Conservation (phyloP, 2,329 filamentous ascomycete genomes). For the Pestalotiopsis sp. region DNA sequence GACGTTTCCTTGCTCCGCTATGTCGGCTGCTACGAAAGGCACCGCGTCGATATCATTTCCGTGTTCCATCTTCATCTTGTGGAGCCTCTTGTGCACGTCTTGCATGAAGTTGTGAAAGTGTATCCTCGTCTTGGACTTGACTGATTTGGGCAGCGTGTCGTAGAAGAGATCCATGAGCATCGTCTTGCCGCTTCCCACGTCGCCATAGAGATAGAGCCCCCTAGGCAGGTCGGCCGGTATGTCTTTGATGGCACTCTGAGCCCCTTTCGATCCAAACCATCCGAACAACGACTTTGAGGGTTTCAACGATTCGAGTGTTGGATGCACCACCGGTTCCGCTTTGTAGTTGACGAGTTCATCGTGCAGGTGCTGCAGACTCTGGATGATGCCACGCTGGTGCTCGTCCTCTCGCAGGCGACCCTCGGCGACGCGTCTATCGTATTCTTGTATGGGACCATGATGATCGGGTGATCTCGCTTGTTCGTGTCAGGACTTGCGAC, state of each 20-base stretch:
- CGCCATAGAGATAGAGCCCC: conserved; percentile 92
- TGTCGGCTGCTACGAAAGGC: conserved; percentile 92
- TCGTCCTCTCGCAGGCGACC: conserved; percentile 83
- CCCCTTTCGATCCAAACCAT: conserved; percentile 58
- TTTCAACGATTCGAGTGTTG: conserved; percentile 72
- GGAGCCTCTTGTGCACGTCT: conserved; percentile 87
- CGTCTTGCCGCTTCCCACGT: conserved; percentile 96
- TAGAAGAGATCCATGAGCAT: conserved; percentile 99
- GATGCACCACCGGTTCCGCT: conserved; percentile 75
- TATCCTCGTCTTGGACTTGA: conserved; percentile 84
- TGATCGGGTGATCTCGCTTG: not conserved
- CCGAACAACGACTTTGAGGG: conserved; percentile 60
- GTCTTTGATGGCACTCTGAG: conserved; percentile 42
- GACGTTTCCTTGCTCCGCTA: conserved; percentile 82
- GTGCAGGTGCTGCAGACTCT: conserved; percentile 86
- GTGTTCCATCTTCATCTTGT: conserved; percentile 85
- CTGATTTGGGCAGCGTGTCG: conserved; percentile 82
- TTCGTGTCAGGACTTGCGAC: not conserved
- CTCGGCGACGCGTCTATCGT: conserved; percentile 76
- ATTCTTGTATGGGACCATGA: conserved; percentile 80
- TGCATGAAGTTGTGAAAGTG: conserved; percentile 99
- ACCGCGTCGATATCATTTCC: conserved; percentile 89
- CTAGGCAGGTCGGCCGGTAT: conserved; percentile 79
- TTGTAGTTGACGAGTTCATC: conserved; percentile 76
- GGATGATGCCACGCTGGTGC: conserved; percentile 89